A percentile compares a stretch with the other conserved stretches of the same genome.
phyloP scores from a whole-genome alignment of 2,329 filamentous ascomycete species.

The Chaetomium sp. region DNA sequence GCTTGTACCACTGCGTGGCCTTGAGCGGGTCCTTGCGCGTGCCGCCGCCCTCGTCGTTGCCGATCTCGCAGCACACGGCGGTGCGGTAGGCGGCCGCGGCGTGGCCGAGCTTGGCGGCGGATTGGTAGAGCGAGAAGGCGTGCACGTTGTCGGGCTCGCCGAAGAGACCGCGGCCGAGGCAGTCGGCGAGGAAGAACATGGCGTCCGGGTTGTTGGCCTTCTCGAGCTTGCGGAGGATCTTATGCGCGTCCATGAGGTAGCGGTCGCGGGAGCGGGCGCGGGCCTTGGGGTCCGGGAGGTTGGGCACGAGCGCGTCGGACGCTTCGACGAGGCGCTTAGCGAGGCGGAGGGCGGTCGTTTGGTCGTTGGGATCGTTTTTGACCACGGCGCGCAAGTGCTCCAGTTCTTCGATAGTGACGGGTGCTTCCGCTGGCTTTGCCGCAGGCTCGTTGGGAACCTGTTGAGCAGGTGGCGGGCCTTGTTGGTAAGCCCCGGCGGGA shows the following conservation, averaged over 20 bases:
- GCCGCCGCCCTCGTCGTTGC: slow-evolving; percentile 89
- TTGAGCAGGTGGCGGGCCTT: slow-evolving; percentile 38
- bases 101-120: slow-evolving; percentile 87
- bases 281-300: slow-evolving; percentile 67
- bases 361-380: slow-evolving; percentile 72
- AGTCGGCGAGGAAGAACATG: slow-evolving; percentile 93
- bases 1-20: slow-evolving; percentile 97
- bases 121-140: slow-evolving; percentile 91
- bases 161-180: slow-evolving; percentile 78
- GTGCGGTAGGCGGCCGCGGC: slow-evolving; percentile 87
- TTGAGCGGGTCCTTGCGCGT: slow-evolving; percentile 89
- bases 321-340: slow-evolving; percentile 88
- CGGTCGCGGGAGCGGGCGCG: slow-evolving; percentile 77
- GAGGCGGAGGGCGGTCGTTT: slow-evolving; percentile 68
- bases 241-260: slow-evolving; percentile 83
- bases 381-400: slow-evolving; percentile 71
- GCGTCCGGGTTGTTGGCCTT: slow-evolving; percentile 74
- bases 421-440: slow-evolving; percentile 44
- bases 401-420: slow-evolving; percentile 77
- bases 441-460: slow-evolving; percentile 38
- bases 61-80: slow-evolving; percentile 96
- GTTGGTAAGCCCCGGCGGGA: slow-evolving; percentile 34
- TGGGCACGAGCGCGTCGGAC: slow-evolving; percentile 69
- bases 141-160: slow-evolving; percentile 87
- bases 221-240: slow-evolving; percentile 86